A percentile compares a stretch with the other conserved stretches of the same genome.
These are phyloP conservation scores for Xylaria polymorpha DNA, from an alignment of 2,329 filamentous ascomycete genomes.

Conservation along the genomic window DNA sequence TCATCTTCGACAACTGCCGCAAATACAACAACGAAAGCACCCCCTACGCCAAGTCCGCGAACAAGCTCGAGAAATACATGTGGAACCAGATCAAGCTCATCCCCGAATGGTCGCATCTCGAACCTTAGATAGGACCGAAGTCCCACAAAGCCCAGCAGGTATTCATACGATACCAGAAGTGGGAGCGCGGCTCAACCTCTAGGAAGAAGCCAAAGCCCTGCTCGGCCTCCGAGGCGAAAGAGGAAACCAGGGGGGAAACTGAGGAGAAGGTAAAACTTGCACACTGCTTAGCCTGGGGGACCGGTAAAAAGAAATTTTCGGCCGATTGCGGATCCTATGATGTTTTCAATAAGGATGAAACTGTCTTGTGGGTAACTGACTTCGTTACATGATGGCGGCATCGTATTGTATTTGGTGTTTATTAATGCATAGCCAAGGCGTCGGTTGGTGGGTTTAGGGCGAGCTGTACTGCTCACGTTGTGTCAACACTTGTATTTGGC, in stretches of 20 bases:
- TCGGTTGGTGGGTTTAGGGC: background rate
- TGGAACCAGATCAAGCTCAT: slow-evolving; percentile 92
- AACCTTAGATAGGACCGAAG: slow-evolving; percentile 52
- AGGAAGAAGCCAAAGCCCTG: background rate
- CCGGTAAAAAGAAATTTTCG: no score
- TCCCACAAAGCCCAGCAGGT: background rate
- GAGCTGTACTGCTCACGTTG: background rate
- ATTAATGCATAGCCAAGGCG: slow-evolving; percentile 17
- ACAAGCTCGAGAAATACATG: slow-evolving; percentile 94
- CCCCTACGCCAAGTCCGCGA: slow-evolving; percentile 93
- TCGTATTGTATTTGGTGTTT: slow-evolving; percentile 5
- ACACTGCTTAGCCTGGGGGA: background rate
- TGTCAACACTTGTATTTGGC: background rate
- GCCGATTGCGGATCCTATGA: background rate
- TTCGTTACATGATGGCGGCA: background rate
- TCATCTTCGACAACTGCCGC: slow-evolving; percentile 94
- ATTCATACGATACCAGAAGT: no score
- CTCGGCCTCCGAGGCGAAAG: background rate
- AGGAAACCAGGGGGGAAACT: background rate
- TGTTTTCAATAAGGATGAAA: background rate
- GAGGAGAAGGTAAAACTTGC: background rate
- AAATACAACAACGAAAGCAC: slow-evolving; percentile 97
- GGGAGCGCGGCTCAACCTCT: background rate
- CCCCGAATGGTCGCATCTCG: slow-evolving; percentile 85
- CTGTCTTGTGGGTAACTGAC: background rate